A percentile compares a stretch with the other conserved stretches of the same genome.
phyloP scores from a whole-genome alignment of 1,139 yeast species.

The Meyerozyma carpophila region DNA sequence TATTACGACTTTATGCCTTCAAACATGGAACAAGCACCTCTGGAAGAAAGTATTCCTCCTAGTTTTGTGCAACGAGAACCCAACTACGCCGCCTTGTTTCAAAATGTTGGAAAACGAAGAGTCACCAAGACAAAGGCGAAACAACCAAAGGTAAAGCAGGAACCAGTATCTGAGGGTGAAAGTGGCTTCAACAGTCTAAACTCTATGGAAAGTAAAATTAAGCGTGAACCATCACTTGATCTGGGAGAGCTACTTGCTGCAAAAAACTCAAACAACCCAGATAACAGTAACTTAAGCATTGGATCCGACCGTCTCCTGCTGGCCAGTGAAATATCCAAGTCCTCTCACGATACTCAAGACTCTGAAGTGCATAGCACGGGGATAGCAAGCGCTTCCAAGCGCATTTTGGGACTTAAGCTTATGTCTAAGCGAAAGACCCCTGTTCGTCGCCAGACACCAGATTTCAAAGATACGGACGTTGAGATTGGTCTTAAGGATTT shows the following conservation, averaged over 20 bases:
- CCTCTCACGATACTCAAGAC: neutral
- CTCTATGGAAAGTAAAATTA: neutral
- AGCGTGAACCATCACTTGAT: neutral
- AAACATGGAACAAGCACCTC: neutral
- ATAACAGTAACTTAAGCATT: neutral
- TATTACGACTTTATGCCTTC: neutral
- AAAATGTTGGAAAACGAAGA: constrained; percentile 41
- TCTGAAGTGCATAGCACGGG: neutral
- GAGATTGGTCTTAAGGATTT: constrained; percentile 38
- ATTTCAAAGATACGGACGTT: constrained; percentile 24
- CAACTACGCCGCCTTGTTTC: constrained; percentile 43
- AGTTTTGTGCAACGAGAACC: constrained; percentile 21
- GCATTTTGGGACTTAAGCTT: constrained; percentile 36
- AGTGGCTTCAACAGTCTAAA: neutral
- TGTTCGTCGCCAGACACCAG: constrained; percentile 11
- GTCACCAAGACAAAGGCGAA: constrained; percentile 19
- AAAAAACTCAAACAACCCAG: neutral
- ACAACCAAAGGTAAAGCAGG: constrained; percentile 5
- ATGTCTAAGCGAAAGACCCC: constrained; percentile 20
- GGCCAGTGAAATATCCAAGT: constrained; percentile 9
- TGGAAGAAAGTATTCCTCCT: neutral
- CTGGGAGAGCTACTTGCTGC: neutral
- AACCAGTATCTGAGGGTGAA: neutral
- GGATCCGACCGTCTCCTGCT: constrained; percentile 1
- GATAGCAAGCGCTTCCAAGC: constrained; percentile 33